These are phyloP conservation scores for Phytophthora vignae DNA, from an alignment of 352 stramenopile species.

Conservation along the genomic window DNA sequence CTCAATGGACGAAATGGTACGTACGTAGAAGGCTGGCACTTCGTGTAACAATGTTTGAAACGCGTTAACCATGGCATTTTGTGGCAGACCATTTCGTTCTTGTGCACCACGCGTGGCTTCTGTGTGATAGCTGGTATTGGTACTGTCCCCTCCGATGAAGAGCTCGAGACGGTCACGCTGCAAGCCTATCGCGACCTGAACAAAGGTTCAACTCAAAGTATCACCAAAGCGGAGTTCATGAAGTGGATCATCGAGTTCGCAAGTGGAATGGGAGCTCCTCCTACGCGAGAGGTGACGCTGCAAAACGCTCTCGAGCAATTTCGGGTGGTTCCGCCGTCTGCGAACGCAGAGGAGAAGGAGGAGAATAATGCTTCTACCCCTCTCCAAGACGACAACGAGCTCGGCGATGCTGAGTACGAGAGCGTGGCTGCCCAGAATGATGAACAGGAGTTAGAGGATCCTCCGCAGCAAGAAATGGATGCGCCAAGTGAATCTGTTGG, in stretches of 20 bases:
- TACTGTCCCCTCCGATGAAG: constrained; percentile 58
- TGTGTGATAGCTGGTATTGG: constrained; percentile 59
- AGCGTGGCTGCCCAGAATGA: neutral
- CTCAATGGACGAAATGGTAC: constrained; percentile 83
- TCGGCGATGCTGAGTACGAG: neutral
- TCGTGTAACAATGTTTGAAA: neutral
- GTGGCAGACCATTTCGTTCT: constrained; percentile 66
- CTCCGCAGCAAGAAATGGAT: constrained; percentile 6
- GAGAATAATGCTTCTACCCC: constrained; percentile 3
- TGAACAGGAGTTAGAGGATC: neutral
- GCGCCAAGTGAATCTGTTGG: neutral
- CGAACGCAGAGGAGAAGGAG: constrained; percentile 1
- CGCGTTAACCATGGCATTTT: neutral
- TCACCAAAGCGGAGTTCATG: constrained; percentile 69
- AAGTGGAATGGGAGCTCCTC: constrained; percentile 12
- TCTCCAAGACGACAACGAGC: constrained; percentile 1
- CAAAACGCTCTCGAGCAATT: constrained; percentile 41
- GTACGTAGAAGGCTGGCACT: neutral
- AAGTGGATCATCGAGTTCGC: constrained; percentile 58
- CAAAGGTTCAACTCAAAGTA: constrained; percentile 61
- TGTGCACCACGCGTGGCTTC: constrained; percentile 63
- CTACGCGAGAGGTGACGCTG: constrained; percentile 36
- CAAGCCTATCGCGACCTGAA: constrained; percentile 68
- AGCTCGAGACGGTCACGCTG: constrained; percentile 63
- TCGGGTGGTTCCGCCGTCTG: constrained; percentile 13